These are phyloP conservation scores for Penicillium cinerascens DNA, from an alignment of 495 filamentous ascomycete species.

Conservation along the genomic window DNA sequence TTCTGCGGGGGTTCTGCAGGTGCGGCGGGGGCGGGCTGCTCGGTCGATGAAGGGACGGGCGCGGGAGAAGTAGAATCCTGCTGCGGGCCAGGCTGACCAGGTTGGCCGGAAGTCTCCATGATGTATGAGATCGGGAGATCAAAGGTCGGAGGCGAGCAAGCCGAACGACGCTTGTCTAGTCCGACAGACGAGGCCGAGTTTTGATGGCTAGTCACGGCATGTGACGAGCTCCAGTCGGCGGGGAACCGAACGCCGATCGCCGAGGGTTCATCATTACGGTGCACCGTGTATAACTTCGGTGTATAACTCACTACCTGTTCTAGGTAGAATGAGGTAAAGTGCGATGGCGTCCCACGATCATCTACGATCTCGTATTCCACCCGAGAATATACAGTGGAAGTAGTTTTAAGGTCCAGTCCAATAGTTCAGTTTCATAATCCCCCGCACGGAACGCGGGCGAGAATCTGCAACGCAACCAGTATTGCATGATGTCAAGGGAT, in stretches of 20 bases:
- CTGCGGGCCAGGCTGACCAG: background rate
- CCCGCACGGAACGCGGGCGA: background rate
- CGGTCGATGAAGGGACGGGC: background rate
- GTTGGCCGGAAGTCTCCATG: conserved; percentile 9
- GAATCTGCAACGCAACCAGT: conserved; percentile 1
- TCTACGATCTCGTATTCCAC: background rate
- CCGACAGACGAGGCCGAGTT: background rate
- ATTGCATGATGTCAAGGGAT: conserved; percentile 3
- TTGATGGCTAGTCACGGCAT: conserved; percentile 12
- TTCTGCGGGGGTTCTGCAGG: conserved; percentile 6
- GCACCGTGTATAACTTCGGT: background rate
- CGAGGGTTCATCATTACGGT: conserved; percentile 8
- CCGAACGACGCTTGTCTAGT: background rate
- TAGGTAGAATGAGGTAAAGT: background rate
- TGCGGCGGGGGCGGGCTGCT: background rate
- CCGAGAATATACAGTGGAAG: too few relatives aligned
- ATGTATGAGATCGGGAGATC: background rate
- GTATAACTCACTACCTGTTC: background rate
- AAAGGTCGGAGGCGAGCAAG: background rate
- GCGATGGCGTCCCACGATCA: background rate
- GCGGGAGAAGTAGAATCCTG: background rate
- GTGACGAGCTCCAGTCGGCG: conserved; percentile 24
- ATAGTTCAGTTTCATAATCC: background rate
- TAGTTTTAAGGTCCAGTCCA: background rate
- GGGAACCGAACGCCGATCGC: conserved; percentile 28